Conservation (phyloP, 768 basidiomycete genomes). For the Psilocybe cyanescens region DNA sequence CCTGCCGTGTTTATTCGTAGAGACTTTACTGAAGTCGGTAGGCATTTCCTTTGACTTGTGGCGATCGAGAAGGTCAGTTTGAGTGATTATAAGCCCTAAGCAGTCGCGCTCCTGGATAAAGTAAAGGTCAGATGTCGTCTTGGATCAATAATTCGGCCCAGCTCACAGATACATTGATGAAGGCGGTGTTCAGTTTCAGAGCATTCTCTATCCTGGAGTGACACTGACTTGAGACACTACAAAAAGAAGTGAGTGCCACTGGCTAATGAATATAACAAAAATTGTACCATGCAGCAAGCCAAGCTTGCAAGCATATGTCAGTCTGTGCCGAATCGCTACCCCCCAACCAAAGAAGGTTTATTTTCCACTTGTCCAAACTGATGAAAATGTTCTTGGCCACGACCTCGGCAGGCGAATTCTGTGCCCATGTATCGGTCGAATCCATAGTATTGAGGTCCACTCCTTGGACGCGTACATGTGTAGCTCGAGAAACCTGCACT, state of each 20-base stretch:
- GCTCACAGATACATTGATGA: conserved; percentile 24
- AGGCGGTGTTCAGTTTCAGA: conserved; percentile 23
- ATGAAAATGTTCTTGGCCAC: conserved; percentile 21
- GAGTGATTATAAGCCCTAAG: conserved; percentile 32
- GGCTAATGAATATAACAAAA: not conserved
- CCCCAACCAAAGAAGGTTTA: conserved; percentile 35
- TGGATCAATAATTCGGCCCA: not conserved
- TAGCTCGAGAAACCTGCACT: conserved; percentile 31
- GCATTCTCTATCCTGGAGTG: conserved; percentile 5
- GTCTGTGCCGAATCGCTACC: conserved; percentile 18
- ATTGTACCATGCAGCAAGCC: conserved; percentile 40
- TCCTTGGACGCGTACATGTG: conserved; percentile 32
- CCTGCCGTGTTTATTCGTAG: conserved; percentile 28
- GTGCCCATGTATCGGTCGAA: conserved; percentile 19
- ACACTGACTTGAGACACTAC: conserved; percentile 27
- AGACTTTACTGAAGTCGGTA: conserved; percentile 36
- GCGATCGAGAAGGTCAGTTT: conserved; percentile 35
- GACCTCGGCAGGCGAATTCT: conserved; percentile 30
- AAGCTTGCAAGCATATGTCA: conserved; percentile 40
- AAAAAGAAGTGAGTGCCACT: not conserved
- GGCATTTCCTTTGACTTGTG: conserved; percentile 33
- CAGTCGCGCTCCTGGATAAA: conserved; percentile 31
- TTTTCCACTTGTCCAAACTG: conserved; percentile 12
- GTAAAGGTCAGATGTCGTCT: not conserved
- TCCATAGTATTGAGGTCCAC: conserved; percentile 40